Evolutionary conservation across 2,329 filamentous ascomycete genomes (phyloP), one percentile per base, ranked within the genome.

Genomic region (Diaporthe vexans): DNA sequence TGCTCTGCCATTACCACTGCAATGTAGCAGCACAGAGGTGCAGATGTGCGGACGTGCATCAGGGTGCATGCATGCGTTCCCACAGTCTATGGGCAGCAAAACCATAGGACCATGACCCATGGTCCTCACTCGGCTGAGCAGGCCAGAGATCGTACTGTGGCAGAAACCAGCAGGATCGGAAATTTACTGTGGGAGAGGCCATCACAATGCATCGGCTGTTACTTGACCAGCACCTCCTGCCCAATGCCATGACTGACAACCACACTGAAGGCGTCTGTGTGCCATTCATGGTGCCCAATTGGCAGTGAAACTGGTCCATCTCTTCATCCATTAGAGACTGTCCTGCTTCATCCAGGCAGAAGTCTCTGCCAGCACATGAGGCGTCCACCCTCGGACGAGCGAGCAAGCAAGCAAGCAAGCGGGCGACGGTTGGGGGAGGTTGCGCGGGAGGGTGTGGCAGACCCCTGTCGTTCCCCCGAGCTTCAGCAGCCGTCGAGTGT

Each of bases 141-240:
- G 33, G n/a, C 43, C 59, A 65, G 59, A 29, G 40, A 51, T 43
- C 21, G 40, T 65, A 35, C 61, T 51, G 40, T 51, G 61, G 63
- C 37, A 67, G 29, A 67, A 4, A 37, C 46, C 46, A 67, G 46
- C 37, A 61, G 46, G 29, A 52, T 67, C 63, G 63, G 63, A 52
- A 67, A 52, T 67, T 67, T 67, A 67, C 63, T 37, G 63, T 67
- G 46, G 63, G 46, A 52, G 63, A 68, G n/a, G 33, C 33, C 63
- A 54, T 68, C 63, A 54, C 48, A 54, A 54, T 40, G 63, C 63
- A 54, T 54, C 46, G 63, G 63, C 46, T 68, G 46, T 26, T 26
- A 67, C 63, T 67, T 52, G 63, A 24, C 59, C 59, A 51, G 24
- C 26, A 51, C 59, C 15, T 26, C 43, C 43, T 40, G 15, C 26